phyloP scores from a whole-genome alignment of 1,139 yeast genomes.

The Saccharomyces hybrid region DNA sequence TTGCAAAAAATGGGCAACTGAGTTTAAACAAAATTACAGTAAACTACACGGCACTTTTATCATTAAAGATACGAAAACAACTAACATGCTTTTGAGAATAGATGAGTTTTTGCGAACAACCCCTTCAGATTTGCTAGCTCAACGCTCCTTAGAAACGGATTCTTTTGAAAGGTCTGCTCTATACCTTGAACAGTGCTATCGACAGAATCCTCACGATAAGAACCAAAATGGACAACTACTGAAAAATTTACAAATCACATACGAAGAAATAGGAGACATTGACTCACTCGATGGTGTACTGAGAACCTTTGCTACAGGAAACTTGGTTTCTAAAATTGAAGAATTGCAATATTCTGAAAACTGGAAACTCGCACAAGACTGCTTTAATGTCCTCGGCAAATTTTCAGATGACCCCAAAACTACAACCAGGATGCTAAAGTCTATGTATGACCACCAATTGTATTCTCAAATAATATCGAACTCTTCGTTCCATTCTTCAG shows the following conservation, averaged over 20 bases:
- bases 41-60: slow-evolving; percentile 22
- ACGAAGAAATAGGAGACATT: slow-evolving; percentile 78
- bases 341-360: slow-evolving; percentile 80
- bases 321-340: slow-evolving; percentile 61
- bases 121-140: slow-evolving; percentile 65
- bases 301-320: slow-evolving; percentile 61
- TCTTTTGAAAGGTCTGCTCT: slow-evolving; percentile 86
- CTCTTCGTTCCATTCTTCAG: slow-evolving; percentile 20
- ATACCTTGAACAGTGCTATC: slow-evolving; percentile 69
- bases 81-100: slow-evolving; percentile 23
- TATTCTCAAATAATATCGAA: slow-evolving; percentile 41
- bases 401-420: slow-evolving; percentile 26
- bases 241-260: slow-evolving; percentile 62
- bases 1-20: slow-evolving; percentile 65
- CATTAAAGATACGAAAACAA: slow-evolving; percentile 21
- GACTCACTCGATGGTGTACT: slow-evolving; percentile 87
- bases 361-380: slow-evolving; percentile 84
- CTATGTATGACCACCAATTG: slow-evolving; percentile 51
- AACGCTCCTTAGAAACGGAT: slow-evolving; percentile 72
- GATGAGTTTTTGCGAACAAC: slow-evolving; percentile 46
- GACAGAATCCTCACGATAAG: slow-evolving; percentile 34
- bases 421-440: slow-evolving; percentile 38
- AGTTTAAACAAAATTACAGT: slow-evolving; percentile 26
- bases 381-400: slow-evolving; percentile 63
- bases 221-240: slow-evolving; percentile 40